These are phyloP conservation scores for Nitzschia sp. DNA, from an alignment of 108 stramenopile genomes.

Conservation along the genomic window DNA sequence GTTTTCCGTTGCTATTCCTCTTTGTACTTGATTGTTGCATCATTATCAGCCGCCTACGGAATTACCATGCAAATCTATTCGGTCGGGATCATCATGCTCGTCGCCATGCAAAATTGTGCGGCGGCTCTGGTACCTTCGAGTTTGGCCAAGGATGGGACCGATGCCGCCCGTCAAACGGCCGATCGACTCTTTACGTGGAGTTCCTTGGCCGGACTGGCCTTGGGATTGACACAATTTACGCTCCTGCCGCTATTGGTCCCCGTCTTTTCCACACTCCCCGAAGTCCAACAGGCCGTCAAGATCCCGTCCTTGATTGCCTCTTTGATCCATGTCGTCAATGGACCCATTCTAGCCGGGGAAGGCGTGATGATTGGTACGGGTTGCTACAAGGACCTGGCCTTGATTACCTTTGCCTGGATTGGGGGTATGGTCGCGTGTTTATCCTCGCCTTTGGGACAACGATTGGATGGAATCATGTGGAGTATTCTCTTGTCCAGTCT, in stretches of 20 bases:
- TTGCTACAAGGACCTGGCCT: constrained; percentile 56
- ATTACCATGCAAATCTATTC: constrained; percentile 81
- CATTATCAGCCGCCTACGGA: constrained; percentile 85
- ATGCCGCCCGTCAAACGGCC: constrained; percentile 59
- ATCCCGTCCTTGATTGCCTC: constrained; percentile 66
- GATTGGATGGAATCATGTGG: constrained; percentile 68
- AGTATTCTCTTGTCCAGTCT: constrained; percentile 57
- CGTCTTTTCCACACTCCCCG: constrained; percentile 68
- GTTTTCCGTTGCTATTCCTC: too few species aligned
- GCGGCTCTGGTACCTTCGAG: constrained; percentile 66
- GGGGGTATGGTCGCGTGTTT: constrained; percentile 54
- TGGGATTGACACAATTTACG: constrained; percentile 51
- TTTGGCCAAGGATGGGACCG: constrained; percentile 48
- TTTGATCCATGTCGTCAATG: constrained; percentile 72
- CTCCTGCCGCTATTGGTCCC: constrained; percentile 62
- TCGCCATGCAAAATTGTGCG: constrained; percentile 72
- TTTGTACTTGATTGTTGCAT: too few species aligned
- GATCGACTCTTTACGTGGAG: constrained; percentile 79
- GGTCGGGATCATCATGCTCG: constrained; percentile 64
- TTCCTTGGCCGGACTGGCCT: constrained; percentile 46
- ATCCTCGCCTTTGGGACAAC: constrained; percentile 54
- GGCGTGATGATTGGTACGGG: constrained; percentile 77
- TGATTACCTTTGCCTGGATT: constrained; percentile 54
- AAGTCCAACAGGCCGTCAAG: constrained; percentile 69
- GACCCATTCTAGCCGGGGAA: constrained; percentile 76